Conservation (phyloP, 768 basidiomycete genomes). For the Heimioporus sp. region DNA sequence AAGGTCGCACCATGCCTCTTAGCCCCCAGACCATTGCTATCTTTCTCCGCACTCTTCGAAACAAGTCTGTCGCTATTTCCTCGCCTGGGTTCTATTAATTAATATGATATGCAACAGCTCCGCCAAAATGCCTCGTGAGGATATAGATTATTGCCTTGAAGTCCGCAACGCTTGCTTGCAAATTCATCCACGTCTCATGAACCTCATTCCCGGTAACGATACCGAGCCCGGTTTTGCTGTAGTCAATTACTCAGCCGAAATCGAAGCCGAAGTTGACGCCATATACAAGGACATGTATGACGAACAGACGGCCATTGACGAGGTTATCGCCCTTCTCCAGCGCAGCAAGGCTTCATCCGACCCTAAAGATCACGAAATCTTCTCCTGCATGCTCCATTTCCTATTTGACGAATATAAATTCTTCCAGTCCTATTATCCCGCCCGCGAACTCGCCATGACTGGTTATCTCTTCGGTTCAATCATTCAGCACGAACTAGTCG, state of each 20-base stretch:
- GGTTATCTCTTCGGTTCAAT: slow-evolving; percentile 95
- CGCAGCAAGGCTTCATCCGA: slow-evolving; percentile 81
- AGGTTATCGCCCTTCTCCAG: slow-evolving; percentile 87
- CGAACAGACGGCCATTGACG: slow-evolving; percentile 90
- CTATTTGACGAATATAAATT: slow-evolving; percentile 99
- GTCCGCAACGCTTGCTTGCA: slow-evolving; percentile 91
- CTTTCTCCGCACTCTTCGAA: slow-evolving; percentile 85
- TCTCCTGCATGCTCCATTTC: slow-evolving; percentile 99
- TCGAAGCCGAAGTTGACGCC: slow-evolving; percentile 89
- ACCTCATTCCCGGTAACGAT: slow-evolving; percentile 81
- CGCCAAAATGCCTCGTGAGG: slow-evolving; percentile 68
- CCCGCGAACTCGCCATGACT: slow-evolving; percentile 93
- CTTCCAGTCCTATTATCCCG: slow-evolving; percentile 94
- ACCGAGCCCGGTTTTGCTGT: slow-evolving; percentile 90
- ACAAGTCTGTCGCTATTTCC: slow-evolving; percentile 52
- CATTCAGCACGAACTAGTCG: slow-evolving; percentile 90
- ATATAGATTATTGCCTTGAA: slow-evolving; percentile 85
- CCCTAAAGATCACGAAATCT: slow-evolving; percentile 88
- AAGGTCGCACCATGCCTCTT: slow-evolving; percentile 83
- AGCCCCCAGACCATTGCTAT: slow-evolving; percentile 88
- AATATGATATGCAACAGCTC: slow-evolving; percentile 45
- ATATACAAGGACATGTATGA: slow-evolving; percentile 99
- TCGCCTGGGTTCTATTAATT: slow-evolving; percentile 5
- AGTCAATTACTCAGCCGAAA: slow-evolving; percentile 82
- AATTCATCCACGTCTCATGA: slow-evolving; percentile 95